phyloP scores from a whole-genome alignment of 2,329 filamentous ascomycete species.

The Neonectria punicea region DNA sequence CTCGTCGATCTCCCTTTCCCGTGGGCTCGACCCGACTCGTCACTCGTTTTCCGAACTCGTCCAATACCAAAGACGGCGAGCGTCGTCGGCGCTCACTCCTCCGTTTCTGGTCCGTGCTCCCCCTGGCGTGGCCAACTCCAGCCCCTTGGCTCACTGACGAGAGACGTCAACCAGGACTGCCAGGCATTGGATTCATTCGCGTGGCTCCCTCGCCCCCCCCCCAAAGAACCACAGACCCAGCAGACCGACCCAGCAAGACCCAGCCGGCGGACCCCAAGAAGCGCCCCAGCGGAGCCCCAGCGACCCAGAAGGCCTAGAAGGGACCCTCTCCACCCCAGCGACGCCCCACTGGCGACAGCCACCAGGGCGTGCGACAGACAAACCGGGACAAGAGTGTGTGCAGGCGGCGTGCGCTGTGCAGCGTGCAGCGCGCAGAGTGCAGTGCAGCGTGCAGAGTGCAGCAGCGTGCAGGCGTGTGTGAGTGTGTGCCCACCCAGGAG shows the following conservation, averaged over 20 bases:
- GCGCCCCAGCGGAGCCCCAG: constrained; percentile 31
- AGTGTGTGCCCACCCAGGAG: constrained; percentile 35
- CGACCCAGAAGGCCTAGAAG: constrained; percentile 32
- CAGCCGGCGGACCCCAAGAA: constrained; percentile 37
- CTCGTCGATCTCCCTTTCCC: constrained; percentile 7
- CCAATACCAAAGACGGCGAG: constrained; percentile 3
- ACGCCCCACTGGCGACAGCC: constrained; percentile 30
- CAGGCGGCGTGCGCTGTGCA: neutral
- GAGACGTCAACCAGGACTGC: constrained; percentile 22
- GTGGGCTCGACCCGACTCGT: neutral
- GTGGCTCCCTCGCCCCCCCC: constrained; percentile 19
- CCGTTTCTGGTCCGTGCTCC: constrained; percentile 4
- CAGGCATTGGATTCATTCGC: constrained; percentile 21
- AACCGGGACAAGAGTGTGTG: constrained; percentile 22
- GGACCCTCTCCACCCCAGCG: constrained; percentile 32
- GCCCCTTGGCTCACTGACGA: constrained; percentile 25
- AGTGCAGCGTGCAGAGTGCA: constrained; percentile 29
- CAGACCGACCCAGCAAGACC: constrained; percentile 30
- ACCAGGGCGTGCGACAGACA: constrained; percentile 19
- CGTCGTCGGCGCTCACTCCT: neutral
- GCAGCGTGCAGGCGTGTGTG: constrained; percentile 21
- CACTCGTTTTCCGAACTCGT: constrained; percentile 12
- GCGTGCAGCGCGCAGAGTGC: constrained; percentile 22
- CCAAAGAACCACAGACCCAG: constrained; percentile 23
- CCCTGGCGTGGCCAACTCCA: constrained; percentile 3